Evolutionary conservation across 768 basidiomycete genomes (phyloP), one percentile per base, ranked within the genome.

Genomic region (Hericium coralloides): DNA sequence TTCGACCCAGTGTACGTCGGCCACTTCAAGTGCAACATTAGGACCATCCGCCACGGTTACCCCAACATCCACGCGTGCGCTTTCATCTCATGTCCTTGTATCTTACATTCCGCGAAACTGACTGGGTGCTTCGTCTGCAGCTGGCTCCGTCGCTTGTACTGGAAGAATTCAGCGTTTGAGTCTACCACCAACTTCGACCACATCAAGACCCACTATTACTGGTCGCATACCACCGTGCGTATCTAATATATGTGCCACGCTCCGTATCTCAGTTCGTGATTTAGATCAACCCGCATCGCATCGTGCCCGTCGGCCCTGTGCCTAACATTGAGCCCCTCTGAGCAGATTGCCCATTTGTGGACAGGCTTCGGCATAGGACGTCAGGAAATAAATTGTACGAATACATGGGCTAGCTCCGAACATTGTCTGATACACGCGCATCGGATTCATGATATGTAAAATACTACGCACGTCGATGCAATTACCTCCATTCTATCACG

Each of bases 1-100:
- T 95, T 94, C 71, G 93, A 95, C 64, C 84, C 86, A 1, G 95
- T 88, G 15, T 98, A 98, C 70, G 79, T 87, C 49, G 83, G 86
- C 0, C 91, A 93, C 68, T 98, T 98, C 80, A 98, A 98, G 64
- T 95, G 92, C 74, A 94, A 95, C 75, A 68, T 92, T 61, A 83
- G 86, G 31, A 84, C 80, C 45, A 89, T 97, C 66, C 90, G 95
- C 22, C 74, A 84, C 65, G 89, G 89, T 6, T 98, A 94, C 70
- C 94, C 95, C 18, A 79, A 83, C 50, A 80, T 97, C 51, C 80
- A 98, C 72, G 14, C 38, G 53, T 53, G 12, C 18, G 38, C 23
- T 67, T 68, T 83, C 80, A 55, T 48, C 77, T 71, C n/a, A 50
- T 20, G 38, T 49, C 48, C 26, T 8, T 26, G 36, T 39, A 12